These are phyloP conservation scores for Globomyces pollinis-pini DNA, from an alignment of 192 early-diverging fungal genomes.

Conservation along the genomic window DNA sequence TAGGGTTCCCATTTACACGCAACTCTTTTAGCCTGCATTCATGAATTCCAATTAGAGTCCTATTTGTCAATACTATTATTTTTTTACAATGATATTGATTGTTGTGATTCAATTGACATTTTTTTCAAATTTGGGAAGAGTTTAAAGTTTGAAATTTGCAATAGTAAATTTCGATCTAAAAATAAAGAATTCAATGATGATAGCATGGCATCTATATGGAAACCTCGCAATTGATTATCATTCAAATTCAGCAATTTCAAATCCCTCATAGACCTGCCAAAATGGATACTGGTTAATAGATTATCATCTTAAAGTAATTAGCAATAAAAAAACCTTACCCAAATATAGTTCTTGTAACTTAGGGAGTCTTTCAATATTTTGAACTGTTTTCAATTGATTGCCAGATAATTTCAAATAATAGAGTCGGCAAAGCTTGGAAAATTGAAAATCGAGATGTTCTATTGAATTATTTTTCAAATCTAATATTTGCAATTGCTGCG, in stretches of 20 bases:
- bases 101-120: too few species aligned
- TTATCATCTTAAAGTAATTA: not conserved
- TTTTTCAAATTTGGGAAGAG: too few species aligned
- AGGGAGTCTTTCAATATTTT: not conserved
- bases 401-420: constrained; percentile 4
- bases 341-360: not conserved
- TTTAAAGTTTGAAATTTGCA: too few species aligned
- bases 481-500: not conserved
- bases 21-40: too few species aligned
- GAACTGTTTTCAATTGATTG: not conserved
- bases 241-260: not conserved
- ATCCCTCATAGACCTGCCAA: not conserved
- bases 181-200: too few species aligned
- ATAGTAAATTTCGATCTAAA: too few species aligned
- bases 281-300: not conserved
- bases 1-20: too few species aligned
- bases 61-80: too few species aligned
- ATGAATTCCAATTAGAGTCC: too few species aligned
- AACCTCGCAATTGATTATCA: not conserved
- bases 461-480: not conserved
- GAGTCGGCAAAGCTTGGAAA: not conserved
- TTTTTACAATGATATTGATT: too few species aligned
- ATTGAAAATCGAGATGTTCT: not conserved
- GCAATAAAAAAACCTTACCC: not conserved
- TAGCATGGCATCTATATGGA: too few species aligned